Evolutionary conservation across 345 rosid genomes (phyloP).

Genomic region (Boechera divaricarpa): DNA sequence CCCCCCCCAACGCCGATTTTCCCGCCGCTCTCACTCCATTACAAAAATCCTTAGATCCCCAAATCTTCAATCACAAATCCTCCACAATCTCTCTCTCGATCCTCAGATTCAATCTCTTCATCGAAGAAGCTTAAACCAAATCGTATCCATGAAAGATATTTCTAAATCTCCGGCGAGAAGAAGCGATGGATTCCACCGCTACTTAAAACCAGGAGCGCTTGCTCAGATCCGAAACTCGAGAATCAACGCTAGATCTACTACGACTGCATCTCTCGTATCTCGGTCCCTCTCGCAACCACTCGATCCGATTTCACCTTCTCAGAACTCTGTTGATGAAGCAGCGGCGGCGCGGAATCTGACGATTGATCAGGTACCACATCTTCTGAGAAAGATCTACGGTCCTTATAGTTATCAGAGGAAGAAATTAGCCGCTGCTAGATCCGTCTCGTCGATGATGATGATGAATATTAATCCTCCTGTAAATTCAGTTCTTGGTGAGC

Average conservation of each 20-base stretch:
- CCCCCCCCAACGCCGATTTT: slow-evolving; percentile 30
- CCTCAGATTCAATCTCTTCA: background rate
- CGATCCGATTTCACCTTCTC: slow-evolving; percentile 13
- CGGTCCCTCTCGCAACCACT: slow-evolving; percentile 12
- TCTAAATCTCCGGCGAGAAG: slow-evolving; percentile 48
- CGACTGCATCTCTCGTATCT: slow-evolving; percentile 28
- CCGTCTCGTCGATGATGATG: slow-evolving; percentile 45
- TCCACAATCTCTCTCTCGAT: background rate
- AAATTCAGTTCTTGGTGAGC: slow-evolving; percentile 34
- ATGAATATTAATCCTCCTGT: slow-evolving; percentile 41
- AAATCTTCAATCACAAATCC: slow-evolving; percentile 5
- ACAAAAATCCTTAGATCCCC: slow-evolving; percentile 35
- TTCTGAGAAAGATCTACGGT: slow-evolving; percentile 52
- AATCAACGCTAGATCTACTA: slow-evolving; percentile 54
- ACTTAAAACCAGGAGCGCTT: slow-evolving; percentile 70
- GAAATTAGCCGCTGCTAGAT: slow-evolving; percentile 59
- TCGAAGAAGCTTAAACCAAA: background rate
- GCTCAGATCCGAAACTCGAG: slow-evolving; percentile 65
- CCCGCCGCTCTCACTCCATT: slow-evolving; percentile 51
- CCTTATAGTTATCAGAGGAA: slow-evolving; percentile 53
- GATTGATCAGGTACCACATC: slow-evolving; percentile 53
- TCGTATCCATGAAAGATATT: slow-evolving; percentile 42
- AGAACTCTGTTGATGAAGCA: slow-evolving; percentile 7
- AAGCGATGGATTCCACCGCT: slow-evolving; percentile 53
- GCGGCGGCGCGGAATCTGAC: slow-evolving; percentile 42